Conservation (phyloP, 352 stramenopile genomes). For the Phytophthora uliginosa region DNA sequence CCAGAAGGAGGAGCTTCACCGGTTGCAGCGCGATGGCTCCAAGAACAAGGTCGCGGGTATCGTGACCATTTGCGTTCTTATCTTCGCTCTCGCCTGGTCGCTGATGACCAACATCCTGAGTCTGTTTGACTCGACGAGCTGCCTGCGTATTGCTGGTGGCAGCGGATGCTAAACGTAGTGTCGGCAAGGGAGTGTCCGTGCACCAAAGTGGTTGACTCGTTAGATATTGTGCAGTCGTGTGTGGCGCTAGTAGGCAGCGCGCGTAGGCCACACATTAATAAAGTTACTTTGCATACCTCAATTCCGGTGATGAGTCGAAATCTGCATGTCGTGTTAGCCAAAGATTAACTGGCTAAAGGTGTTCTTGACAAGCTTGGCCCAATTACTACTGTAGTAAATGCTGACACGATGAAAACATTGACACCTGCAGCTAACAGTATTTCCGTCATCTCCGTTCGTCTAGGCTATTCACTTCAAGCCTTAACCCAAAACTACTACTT, state of each 20-base stretch:
- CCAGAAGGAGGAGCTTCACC: constrained; percentile 65
- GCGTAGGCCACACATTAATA: constrained; percentile 12
- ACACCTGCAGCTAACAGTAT: constrained; percentile 9
- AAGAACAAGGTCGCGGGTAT: constrained; percentile 47
- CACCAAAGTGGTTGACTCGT: neutral
- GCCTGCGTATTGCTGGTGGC: constrained; percentile 57
- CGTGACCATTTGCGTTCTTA: constrained; percentile 44
- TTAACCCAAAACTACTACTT: neutral
- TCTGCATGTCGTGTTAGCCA: neutral
- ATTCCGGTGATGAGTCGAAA: neutral
- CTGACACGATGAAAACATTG: neutral
- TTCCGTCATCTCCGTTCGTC: neutral
- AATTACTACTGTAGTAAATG: no score
- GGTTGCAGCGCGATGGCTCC: constrained; percentile 49
- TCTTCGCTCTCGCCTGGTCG: constrained; percentile 60
- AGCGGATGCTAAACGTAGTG: constrained; percentile 31
- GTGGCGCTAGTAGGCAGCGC: constrained; percentile 2
- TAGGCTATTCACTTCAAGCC: constrained; percentile 32
- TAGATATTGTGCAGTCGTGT: constrained; percentile 29
- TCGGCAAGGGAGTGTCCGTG: neutral
- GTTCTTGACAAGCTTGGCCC: constrained; percentile 4
- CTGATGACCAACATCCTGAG: constrained; percentile 76
- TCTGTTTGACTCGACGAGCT: constrained; percentile 63
- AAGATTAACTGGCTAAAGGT: neutral
- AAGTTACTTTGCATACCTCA: constrained; percentile 8